Base-by-base conservation (phyloP, 768 basidiomycete species). In the Hirschioporus abietinus region DNA sequence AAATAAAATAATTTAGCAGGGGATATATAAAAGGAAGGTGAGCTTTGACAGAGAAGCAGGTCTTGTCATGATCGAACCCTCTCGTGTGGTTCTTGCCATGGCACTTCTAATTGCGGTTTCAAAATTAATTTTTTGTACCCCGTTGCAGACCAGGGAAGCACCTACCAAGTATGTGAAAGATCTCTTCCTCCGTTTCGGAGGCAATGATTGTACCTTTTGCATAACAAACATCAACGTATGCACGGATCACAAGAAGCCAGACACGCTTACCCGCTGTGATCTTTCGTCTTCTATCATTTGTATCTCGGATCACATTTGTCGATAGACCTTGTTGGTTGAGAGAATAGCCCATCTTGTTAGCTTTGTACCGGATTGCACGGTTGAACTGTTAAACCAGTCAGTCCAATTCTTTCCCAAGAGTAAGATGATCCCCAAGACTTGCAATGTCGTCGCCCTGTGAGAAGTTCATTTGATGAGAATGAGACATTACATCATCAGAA, bases 291-390 rank as follows among this genome's bases (percentile, higher is more conserved):
- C 84, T 77, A 70, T 91, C 82, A 34, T 81, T 81, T 18, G 86
- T 86, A 73, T 92, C 88, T 12, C 95, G 85, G 18, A 92, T 75
- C 35, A 95, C 88, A 0, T 86, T 89, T 7, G 78, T 81, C 71
- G 82, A 95, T 6, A 98, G 76, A 0, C 95, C 95, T 60, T 86
- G 84, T 74, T 98, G 95, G 71, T 98, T 97, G 60, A 98, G 81
- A 15, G 90, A 91, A 76, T 88, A 94, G 0, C 93, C 93, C 74
- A 89, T 83, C 61, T 83, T 86, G 69, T 85, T 86, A 2, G 96
- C 96, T 76, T 95, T 94, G 71, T 90, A 76, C 34, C 95, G 86
- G 75, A 98, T 88, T 6, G 90, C 89, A 8, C 96, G 88, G 76
- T 96, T 97, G 77, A 96, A 96, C 93, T 95, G 70, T 17, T 57